Conservation (phyloP, 805 yeast species). For the Tetrapisispora taiwanensis region DNA sequence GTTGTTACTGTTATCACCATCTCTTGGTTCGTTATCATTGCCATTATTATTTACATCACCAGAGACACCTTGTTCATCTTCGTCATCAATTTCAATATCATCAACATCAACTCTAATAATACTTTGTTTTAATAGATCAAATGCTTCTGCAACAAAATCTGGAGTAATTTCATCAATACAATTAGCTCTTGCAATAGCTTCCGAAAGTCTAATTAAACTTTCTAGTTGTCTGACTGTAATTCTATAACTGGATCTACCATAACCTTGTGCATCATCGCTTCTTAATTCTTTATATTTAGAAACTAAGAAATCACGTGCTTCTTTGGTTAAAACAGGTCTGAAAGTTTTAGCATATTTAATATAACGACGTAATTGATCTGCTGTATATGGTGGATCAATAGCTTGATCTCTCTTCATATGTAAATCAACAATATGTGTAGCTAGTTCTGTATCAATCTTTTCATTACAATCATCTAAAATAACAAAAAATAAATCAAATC, state of each 20-base stretch:
- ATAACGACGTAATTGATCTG: slow-evolving; percentile 80
- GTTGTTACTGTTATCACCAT: not conserved
- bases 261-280: slow-evolving; percentile 82
- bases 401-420: slow-evolving; percentile 90
- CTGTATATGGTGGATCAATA: slow-evolving; percentile 76
- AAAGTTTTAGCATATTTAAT: slow-evolving; percentile 88
- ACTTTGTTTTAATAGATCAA: slow-evolving; percentile 77
- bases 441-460: slow-evolving; percentile 77
- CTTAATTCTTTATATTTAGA: slow-evolving; percentile 76
- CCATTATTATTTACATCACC: slow-evolving; percentile 15
- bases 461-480: slow-evolving; percentile 92
- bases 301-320: slow-evolving; percentile 69
- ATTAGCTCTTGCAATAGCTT: slow-evolving; percentile 94
- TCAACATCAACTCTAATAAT: slow-evolving; percentile 91
- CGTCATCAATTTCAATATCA: slow-evolving; percentile 80
- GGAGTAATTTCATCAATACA: slow-evolving; percentile 83
- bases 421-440: slow-evolving; percentile 83
- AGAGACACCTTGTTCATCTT: not conserved
- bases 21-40: slow-evolving; percentile 8
- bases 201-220: slow-evolving; percentile 83
- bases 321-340: slow-evolving; percentile 77
- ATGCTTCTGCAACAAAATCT: slow-evolving; percentile 85
- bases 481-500: slow-evolving; percentile 92
- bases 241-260: slow-evolving; percentile 69
- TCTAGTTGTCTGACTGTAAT: slow-evolving; percentile 96